These are phyloP conservation scores for Xylaria sp. DNA, from an alignment of 2,329 filamentous ascomycete species.

Conservation along the genomic window DNA sequence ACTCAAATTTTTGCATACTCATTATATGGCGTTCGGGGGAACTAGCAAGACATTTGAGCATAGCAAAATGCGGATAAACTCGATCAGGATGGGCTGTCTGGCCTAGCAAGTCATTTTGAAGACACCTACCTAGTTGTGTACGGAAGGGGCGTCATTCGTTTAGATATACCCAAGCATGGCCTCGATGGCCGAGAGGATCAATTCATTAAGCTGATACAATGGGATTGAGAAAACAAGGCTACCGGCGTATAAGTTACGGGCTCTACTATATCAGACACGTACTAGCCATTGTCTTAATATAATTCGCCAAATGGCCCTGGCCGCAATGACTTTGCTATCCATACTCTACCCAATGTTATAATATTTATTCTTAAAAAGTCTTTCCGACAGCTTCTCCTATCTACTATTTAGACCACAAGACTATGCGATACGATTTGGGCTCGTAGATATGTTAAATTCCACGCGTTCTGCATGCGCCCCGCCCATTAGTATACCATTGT, in stretches of 20 bases:
- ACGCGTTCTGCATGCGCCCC: no score
- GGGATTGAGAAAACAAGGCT: background rate
- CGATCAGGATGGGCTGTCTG: conserved; percentile 5
- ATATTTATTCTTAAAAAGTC: background rate
- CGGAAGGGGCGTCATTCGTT: background rate
- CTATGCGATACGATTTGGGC: background rate
- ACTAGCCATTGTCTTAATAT: background rate
- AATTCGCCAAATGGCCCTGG: background rate
- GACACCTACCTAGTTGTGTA: conserved; percentile 9
- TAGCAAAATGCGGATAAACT: conserved; percentile 6
- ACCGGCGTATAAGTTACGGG: background rate
- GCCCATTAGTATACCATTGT: no score
- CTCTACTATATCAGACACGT: background rate
- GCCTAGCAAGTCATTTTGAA: background rate
- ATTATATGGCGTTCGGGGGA: conserved; percentile 30
- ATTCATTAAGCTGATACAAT: conserved; percentile 6
- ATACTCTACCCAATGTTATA: background rate
- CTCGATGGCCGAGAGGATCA: background rate
- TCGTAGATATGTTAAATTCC: background rate
- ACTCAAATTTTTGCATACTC: conserved; percentile 27
- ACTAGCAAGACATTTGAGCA: conserved; percentile 13
- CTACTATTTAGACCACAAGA: background rate
- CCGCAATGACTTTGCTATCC: background rate
- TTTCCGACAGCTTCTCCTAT: background rate
- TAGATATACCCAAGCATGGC: background rate